phyloP scores from a whole-genome alignment of 176 grass and related monocot species.

The Poa pratensis region DNA sequence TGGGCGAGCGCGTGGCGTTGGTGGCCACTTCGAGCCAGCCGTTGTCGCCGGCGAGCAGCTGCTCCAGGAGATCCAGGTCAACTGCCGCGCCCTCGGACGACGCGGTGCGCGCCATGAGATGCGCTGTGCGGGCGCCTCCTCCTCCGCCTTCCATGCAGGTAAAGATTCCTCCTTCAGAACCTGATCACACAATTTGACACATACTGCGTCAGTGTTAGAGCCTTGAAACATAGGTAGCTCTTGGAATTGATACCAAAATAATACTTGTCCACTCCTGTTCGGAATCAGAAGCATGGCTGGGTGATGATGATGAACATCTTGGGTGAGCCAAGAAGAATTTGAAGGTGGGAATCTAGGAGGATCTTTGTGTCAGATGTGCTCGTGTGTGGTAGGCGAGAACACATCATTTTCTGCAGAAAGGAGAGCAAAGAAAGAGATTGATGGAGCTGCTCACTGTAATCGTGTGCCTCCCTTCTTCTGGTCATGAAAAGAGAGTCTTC shows the following conservation, averaged over 20 bases:
- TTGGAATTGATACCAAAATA: constrained; percentile 32
- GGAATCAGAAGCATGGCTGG: constrained; percentile 40
- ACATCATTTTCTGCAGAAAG: constrained; percentile 64
- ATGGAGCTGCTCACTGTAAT: constrained; percentile 58
- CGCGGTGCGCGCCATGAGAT: constrained; percentile 41
- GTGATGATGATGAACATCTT: constrained; percentile 45
- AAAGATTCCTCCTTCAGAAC: constrained; percentile 54
- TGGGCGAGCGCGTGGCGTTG: constrained; percentile 42
- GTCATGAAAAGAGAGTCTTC: constrained; percentile 26
- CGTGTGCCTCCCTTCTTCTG: constrained; percentile 38
- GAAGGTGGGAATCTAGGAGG: constrained; percentile 19
- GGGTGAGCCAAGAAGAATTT: constrained; percentile 22
- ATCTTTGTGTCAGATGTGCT: constrained; percentile 36
- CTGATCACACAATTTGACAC: constrained; percentile 53
- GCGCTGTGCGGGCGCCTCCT: constrained; percentile 45
- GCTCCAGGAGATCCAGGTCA: constrained; percentile 87
- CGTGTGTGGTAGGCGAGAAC: constrained; percentile 22
- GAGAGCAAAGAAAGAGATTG: constrained; percentile 56
- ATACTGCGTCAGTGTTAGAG: constrained; percentile 44
- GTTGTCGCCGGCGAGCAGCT: constrained; percentile 68
- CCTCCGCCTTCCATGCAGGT: constrained; percentile 67
- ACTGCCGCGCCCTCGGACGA: constrained; percentile 59
- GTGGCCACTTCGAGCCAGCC: constrained; percentile 61
- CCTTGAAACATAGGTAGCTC: constrained; percentile 3
- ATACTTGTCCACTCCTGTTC: constrained; percentile 38